A percentile compares a stretch with the other conserved stretches of the same genome.
These are phyloP conservation scores for Exserohilum rostratum DNA, from an alignment of 2,329 filamentous ascomycete genomes.

Conservation along the genomic window DNA sequence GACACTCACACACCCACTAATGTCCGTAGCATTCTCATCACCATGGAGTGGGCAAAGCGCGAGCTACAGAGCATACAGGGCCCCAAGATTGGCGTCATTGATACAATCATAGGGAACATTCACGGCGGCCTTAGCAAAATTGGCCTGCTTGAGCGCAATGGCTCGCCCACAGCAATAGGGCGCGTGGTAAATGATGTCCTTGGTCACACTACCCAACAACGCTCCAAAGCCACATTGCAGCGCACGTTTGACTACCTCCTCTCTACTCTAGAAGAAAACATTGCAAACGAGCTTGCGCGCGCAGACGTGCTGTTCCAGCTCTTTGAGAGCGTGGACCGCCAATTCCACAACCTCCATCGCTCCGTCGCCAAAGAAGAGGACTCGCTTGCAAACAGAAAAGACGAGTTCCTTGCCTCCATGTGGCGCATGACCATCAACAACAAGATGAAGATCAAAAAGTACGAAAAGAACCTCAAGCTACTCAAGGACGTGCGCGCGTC, in stretches of 20 bases:
- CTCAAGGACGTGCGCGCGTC: constrained; percentile 79
- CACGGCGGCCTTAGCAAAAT: constrained; percentile 74
- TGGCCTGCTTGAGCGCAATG: constrained; percentile 50
- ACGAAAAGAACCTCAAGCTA: constrained; percentile 84
- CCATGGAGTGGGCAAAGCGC: constrained; percentile 94
- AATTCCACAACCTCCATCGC: constrained; percentile 86
- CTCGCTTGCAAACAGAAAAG: constrained; percentile 78
- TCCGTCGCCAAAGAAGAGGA: constrained; percentile 83
- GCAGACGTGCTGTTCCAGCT: constrained; percentile 80
- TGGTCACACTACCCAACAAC: constrained; percentile 79
- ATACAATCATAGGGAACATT: constrained; percentile 81
- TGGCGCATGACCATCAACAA: constrained; percentile 88
- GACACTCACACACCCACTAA: constrained; percentile 12
- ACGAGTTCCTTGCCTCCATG: constrained; percentile 79
- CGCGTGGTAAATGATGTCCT: constrained; percentile 73
- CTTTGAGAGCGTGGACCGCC: constrained; percentile 89
- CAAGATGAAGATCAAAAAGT: constrained; percentile 79
- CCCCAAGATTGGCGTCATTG: constrained; percentile 61
- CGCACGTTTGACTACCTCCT: constrained; percentile 90
- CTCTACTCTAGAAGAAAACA: constrained; percentile 84
- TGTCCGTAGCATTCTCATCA: constrained; percentile 74
- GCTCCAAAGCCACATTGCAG: constrained; percentile 79
- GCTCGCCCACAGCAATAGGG: constrained; percentile 71
- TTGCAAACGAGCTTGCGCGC: constrained; percentile 81
- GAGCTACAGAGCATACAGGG: constrained; percentile 67